These are phyloP conservation scores for Lentinula lateritia DNA, from an alignment of 768 basidiomycete genomes.

Conservation along the genomic window DNA sequence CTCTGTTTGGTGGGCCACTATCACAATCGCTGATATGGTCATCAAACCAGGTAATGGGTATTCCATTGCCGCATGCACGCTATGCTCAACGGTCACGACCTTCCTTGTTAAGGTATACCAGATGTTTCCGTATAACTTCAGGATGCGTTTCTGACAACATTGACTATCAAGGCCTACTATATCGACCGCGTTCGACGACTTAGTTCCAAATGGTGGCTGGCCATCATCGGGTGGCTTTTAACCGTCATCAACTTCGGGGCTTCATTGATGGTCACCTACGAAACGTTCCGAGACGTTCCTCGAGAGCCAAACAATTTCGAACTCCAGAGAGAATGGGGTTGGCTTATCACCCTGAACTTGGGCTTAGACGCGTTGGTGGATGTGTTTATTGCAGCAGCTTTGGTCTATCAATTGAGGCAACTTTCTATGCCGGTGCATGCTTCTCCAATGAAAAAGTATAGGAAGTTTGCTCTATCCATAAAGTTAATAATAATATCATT, in stretches of 20 bases:
- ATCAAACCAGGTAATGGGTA: conserved; percentile 7
- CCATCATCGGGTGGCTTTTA: conserved; percentile 13
- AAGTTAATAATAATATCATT: background rate
- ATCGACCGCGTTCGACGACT: conserved; percentile 18
- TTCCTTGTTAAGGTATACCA: background rate
- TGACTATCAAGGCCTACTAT: conserved; percentile 15
- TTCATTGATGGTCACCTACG: conserved; percentile 13
- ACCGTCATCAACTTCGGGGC: conserved; percentile 14
- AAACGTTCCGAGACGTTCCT: conserved; percentile 17
- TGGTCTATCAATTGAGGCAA: conserved; percentile 17
- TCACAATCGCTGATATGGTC: background rate
- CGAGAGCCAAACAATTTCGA: conserved; percentile 16
- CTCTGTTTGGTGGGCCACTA: conserved; percentile 8
- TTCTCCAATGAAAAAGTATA: conserved; percentile 8
- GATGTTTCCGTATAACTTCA: background rate
- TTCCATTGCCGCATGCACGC: background rate
- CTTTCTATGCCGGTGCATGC: background rate
- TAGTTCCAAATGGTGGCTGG: conserved; percentile 11
- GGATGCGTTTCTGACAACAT: background rate
- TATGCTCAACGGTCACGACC: background rate
- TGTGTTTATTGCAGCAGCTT: conserved; percentile 16
- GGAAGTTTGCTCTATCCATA: background rate
- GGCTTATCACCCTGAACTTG: conserved; percentile 19
- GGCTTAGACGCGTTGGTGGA: conserved; percentile 17
- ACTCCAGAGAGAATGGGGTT: conserved; percentile 15